phyloP scores from a whole-genome alignment of 2,329 filamentous ascomycete species.

The Fusarium succisae region DNA sequence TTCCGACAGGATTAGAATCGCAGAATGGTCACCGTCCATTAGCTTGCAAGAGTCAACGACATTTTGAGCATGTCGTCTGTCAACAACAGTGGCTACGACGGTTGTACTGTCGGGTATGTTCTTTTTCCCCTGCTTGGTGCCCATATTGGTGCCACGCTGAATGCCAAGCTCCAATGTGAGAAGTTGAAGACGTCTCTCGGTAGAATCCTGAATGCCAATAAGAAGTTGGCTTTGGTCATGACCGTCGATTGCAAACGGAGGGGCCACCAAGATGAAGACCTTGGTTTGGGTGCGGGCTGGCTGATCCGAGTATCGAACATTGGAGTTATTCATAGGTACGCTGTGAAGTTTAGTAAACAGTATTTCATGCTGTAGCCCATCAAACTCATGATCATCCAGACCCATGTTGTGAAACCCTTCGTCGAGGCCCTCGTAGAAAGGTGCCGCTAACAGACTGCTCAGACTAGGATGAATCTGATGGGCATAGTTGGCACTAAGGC shows the following conservation, averaged over 20 bases:
- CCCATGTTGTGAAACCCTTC: slow-evolving; percentile 78
- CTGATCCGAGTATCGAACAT: slow-evolving; percentile 66
- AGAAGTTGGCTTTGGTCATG: slow-evolving; percentile 65
- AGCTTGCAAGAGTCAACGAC: slow-evolving; percentile 79
- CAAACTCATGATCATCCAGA: slow-evolving; percentile 75
- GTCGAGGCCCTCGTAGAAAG: slow-evolving; percentile 75
- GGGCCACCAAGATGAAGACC: slow-evolving; percentile 74
- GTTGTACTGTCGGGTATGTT: slow-evolving; percentile 26
- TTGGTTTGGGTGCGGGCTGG: slow-evolving; percentile 65
- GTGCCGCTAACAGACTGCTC: slow-evolving; percentile 73
- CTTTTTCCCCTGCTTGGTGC: slow-evolving; percentile 35
- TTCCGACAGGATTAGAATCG: slow-evolving; percentile 75
- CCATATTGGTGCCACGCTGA: slow-evolving; percentile 45
- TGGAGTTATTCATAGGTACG: slow-evolving; percentile 69
- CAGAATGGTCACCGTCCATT: slow-evolving; percentile 71
- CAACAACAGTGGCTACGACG: slow-evolving; percentile 51
- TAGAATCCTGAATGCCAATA: slow-evolving; percentile 75
- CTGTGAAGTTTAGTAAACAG: slow-evolving; percentile 75
- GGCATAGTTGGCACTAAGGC: slow-evolving; percentile 53
- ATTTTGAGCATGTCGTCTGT: slow-evolving; percentile 69
- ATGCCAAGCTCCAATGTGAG: slow-evolving; percentile 69
- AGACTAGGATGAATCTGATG: slow-evolving; percentile 61
- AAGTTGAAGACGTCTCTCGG: slow-evolving; percentile 73
- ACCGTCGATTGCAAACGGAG: slow-evolving; percentile 64
- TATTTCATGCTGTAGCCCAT: slow-evolving; percentile 77